These are phyloP conservation scores for Dispira simplex DNA, from an alignment of 192 early-diverging fungal genomes.

Conservation along the genomic window DNA sequence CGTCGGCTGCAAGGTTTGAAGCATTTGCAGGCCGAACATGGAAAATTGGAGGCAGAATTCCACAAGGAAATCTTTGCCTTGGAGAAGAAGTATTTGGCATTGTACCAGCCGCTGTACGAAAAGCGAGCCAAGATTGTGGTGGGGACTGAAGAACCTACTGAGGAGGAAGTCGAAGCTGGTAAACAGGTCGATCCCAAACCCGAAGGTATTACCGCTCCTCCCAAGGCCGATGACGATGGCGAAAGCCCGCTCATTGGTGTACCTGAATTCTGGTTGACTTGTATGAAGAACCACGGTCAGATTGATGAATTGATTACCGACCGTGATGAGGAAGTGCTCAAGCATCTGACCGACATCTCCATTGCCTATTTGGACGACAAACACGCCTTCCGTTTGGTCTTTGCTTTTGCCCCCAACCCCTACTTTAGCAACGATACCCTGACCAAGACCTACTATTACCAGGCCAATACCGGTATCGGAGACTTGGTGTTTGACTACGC, in stretches of 20 bases:
- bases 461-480: constrained; percentile 62
- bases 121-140: constrained; percentile 66
- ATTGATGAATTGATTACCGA: constrained; percentile 79
- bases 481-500: constrained; percentile 87
- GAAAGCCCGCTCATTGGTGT: constrained; percentile 44
- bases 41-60: constrained; percentile 73
- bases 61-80: constrained; percentile 84
- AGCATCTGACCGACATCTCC: constrained; percentile 73
- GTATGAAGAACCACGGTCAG: constrained; percentile 70
- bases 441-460: constrained; percentile 88
- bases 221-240: constrained; percentile 22
- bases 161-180: constrained; percentile 55
- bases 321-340: constrained; percentile 76
- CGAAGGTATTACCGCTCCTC: constrained; percentile 27
- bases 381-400: constrained; percentile 91
- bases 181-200: constrained; percentile 36
- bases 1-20: constrained; percentile 76
- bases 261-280: constrained; percentile 94
- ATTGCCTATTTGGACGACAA: constrained; percentile 27
- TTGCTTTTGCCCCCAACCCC: constrained; percentile 77
- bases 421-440: constrained; percentile 79
- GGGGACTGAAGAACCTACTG: constrained; percentile 82
- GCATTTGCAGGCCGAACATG: constrained; percentile 77
- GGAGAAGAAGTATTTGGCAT: constrained; percentile 88
- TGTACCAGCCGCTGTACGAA: constrained; percentile 81